phyloP scores from a whole-genome alignment of 1,139 yeast species.

The Yamadazyma pseudoaaseri region DNA sequence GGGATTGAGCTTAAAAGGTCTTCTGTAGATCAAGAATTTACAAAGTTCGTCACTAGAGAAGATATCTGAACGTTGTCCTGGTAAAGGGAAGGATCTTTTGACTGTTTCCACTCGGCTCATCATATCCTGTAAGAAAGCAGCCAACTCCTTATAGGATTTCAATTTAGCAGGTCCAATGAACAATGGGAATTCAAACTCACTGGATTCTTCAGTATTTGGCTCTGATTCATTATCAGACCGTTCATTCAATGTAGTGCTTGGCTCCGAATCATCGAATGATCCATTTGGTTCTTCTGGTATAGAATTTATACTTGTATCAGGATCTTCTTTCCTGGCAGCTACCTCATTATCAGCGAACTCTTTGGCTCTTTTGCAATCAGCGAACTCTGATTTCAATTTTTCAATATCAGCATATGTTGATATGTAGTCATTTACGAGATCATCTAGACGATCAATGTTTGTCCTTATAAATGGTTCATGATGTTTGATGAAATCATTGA shows the following conservation, averaged over 20 bases:
- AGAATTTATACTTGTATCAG: conserved; percentile 1
- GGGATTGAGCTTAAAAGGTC: conserved; percentile 38
- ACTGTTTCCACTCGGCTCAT: conserved; percentile 26
- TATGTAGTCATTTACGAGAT: conserved; percentile 29
- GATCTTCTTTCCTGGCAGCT: conserved; percentile 8
- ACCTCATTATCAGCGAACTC: conserved; percentile 25
- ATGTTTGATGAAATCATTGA: conserved; percentile 34
- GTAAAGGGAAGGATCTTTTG: conserved; percentile 37
- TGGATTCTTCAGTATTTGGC: conserved; percentile 4
- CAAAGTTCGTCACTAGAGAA: conserved; percentile 43
- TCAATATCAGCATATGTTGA: conserved; percentile 25
- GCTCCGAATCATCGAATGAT: conserved; percentile 3
- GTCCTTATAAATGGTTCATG: conserved; percentile 36
- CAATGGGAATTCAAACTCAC: conserved; percentile 32
- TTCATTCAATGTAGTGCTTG: conserved; percentile 3
- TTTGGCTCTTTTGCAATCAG: conserved; percentile 29
- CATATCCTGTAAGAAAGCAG: conserved; percentile 23
- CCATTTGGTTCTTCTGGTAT: conserved; percentile 6
- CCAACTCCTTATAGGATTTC: conserved; percentile 20
- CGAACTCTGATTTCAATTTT: conserved; percentile 28
- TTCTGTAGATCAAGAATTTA: conserved; percentile 22
- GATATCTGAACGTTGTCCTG: conserved; percentile 41
- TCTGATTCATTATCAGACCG: conserved; percentile 1
- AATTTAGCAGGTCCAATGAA: conserved; percentile 28
- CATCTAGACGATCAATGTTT: conserved; percentile 24